Evolutionary conservation across 768 basidiomycete genomes (phyloP), one percentile per base, ranked within the genome.

Genomic region (Serendipita sp.): DNA sequence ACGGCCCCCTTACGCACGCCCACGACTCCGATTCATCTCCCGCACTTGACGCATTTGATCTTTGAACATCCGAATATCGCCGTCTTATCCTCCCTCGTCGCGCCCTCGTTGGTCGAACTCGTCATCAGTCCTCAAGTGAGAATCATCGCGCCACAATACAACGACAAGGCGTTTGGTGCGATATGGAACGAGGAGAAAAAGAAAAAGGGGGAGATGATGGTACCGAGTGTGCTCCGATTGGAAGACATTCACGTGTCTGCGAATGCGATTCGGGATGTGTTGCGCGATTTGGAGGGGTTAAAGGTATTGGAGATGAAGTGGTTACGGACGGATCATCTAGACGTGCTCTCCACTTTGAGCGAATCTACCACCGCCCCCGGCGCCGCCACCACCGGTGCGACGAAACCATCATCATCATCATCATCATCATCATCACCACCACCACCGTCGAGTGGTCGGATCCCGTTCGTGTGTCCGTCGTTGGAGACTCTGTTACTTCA

Each of bases 111-210:
- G 16, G 55, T 5, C 23, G 23, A 60, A n/a, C 34, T 60, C 27
- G 55, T 60, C 27, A 60, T 60, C n/a, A 60, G 55, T n/a, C 55
- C 55, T 3, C 55, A 60, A 60, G 55, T 60, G 55, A 11, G 55
- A 11, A 34, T 60, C 23, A 60, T 60, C 34, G 55, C 55, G n/a
- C 55, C 55, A 8, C 55, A 60, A 34, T 29, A 31, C 55, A 60
- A 60, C 55, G 55, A 60, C 55, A 60, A 60, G 8, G 55, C 55
- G 23, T 34, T 60, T 31, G 2, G 27, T 10, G n/a, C 55, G 27
- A 60, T 60, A 4, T 60, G 55, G 55, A 60, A 3, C 55, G 55
- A 31, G 8, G 55, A 60, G 0, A 31, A 18, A n/a, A 10, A 0
- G 8, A n/a, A 27, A 3, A 60, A 8, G 18, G 55, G 55, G 8